Evolutionary conservation across 2,329 filamentous ascomycete genomes (phyloP).

Genomic region (Paecilomyces fulvus): DNA sequence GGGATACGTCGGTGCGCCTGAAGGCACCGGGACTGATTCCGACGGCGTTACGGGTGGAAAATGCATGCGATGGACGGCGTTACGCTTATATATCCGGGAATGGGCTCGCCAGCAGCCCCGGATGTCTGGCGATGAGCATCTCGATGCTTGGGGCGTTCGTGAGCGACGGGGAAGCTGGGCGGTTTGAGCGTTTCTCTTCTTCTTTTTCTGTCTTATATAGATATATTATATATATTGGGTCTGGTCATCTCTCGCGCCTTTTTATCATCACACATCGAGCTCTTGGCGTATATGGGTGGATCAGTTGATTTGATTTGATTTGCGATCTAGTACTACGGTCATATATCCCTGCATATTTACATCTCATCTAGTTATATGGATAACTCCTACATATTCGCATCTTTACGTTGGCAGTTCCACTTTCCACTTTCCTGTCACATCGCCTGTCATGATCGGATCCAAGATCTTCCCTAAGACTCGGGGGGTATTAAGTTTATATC

Average conservation of each 20-base stretch:
- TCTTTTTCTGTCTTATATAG: neutral
- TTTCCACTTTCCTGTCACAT: too few relatives aligned
- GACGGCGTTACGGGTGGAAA: constrained; percentile 39
- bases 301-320: too few relatives aligned
- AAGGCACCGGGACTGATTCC: constrained; percentile 31
- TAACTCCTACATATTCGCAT: too few relatives aligned
- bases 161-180: constrained; percentile 59
- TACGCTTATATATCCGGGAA: constrained; percentile 74
- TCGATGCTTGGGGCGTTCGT: constrained; percentile 58
- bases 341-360: too few relatives aligned
- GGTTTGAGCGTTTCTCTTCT: constrained; percentile 34
- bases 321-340: too few relatives aligned
- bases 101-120: constrained; percentile 84
- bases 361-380: too few relatives aligned
- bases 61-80: constrained; percentile 73
- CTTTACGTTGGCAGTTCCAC: too few relatives aligned
- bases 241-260: too few relatives aligned
- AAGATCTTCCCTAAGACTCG: too few relatives aligned
- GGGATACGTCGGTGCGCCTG: constrained; percentile 59
- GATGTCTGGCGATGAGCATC: constrained; percentile 50
- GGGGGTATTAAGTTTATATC: too few relatives aligned
- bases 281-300: neutral
- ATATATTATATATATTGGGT: too few relatives aligned
- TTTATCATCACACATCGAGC: neutral
- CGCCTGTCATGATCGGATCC: too few relatives aligned